Percentiles rank a stretch among this genome's conserved stretches.
These are phyloP conservation scores for Amaranthus palmeri DNA, from an alignment of 148 eudicot genomes.

Conservation along the genomic window DNA sequence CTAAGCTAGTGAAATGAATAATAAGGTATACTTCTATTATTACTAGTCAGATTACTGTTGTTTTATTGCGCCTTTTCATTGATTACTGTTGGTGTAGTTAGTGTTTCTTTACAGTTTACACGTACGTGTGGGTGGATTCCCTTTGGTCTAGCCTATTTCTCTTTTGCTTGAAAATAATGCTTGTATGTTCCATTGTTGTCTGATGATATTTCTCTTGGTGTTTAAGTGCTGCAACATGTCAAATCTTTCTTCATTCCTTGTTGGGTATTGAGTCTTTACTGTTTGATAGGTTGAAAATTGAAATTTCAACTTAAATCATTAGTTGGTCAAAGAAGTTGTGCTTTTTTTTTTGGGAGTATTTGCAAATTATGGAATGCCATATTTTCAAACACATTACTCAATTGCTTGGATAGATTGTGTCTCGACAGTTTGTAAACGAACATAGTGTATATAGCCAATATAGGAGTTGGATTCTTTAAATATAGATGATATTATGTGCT, in stretches of 20 bases:
- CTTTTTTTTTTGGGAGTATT: not conserved
- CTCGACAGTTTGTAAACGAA: too few species aligned
- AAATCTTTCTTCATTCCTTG: not conserved
- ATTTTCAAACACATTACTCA: not conserved
- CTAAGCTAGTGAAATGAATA: constrained; percentile 10
- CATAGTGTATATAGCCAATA: too few species aligned
- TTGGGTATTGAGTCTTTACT: not conserved
- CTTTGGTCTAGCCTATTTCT: not conserved
- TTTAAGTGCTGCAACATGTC: too few species aligned
- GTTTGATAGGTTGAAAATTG: not conserved
- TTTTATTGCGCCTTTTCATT: not conserved
- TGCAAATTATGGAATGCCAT: not conserved
- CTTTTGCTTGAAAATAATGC: not conserved
- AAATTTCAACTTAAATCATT: not conserved
- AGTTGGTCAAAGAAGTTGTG: not conserved
- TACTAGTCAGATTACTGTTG: not conserved
- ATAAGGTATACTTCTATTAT: not conserved
- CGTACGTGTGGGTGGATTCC: not conserved
- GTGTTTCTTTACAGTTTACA: not conserved
- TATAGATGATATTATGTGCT: too few species aligned
- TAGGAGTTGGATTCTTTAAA: too few species aligned
- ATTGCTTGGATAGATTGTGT: not conserved
- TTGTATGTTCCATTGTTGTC: too few species aligned
- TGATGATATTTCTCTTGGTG: too few species aligned
- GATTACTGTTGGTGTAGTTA: not conserved